Evolutionary conservation across 2,329 filamentous ascomycete genomes (phyloP), one percentile per base, ranked within the genome.

Genomic region (Fusarium hostae): DNA sequence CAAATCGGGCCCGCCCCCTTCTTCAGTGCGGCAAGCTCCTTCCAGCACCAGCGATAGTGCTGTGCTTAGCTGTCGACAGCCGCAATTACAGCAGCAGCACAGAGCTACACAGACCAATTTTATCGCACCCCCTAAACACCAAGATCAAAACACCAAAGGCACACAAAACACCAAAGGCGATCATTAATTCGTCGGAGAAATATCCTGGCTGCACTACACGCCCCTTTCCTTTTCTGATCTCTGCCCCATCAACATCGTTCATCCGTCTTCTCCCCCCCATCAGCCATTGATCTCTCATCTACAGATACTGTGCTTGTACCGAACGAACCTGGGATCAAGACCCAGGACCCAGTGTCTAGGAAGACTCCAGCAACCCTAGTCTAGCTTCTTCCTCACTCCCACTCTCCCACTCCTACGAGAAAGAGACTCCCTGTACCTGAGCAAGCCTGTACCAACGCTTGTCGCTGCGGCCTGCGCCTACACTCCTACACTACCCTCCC

Each of bases 181-280:
- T 73, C 71, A 63, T 52, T 73, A 64, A 76, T 75, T 68, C 51
- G 56, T 57, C 67, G 73, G 73, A 73, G 73, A 72, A 73, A 73
- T 75, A 71, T 64, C 57, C 61, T 58, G 60, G 71, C 58, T 34
- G 58, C 58, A 56, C 65, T 28, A 63, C 59, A 64, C 63, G 35
- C 63, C 59, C 65, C 55, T 47, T 62, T 63, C 63, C 55, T 59
- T 58, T 39, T 59, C 32, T 55, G 57, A 57, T 41, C 37, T 40
- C 43, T 68, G 48, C 52, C 54, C 37, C 48, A 39, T 32, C 41
- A 41, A 48, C 56, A 58, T 62, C 62, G 63, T 63, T 70, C n/a
- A n/a, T n/a, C 61, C 60, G 50, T 66, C 52, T 44, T 66, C 26
- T 60, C 26, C 39, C 52, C 32, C 59, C 39, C 65, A 52, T 62